Conservation (phyloP, 768 basidiomycete genomes). For the Scleroderma bovista region DNA sequence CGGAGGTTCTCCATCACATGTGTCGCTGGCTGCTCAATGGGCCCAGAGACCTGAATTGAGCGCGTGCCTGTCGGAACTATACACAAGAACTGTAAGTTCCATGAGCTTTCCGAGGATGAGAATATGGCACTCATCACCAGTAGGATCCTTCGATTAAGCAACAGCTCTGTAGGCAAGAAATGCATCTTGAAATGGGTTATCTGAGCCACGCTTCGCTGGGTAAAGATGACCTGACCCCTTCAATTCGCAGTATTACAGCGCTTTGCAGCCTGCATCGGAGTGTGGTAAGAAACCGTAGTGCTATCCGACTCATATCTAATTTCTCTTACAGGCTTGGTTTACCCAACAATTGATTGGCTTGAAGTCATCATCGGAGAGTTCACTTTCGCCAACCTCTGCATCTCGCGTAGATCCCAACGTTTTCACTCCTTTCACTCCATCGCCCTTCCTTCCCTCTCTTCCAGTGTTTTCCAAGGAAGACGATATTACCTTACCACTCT, state of each 20-base stretch:
- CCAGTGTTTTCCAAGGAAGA: slow-evolving; percentile 37
- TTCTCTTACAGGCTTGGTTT: slow-evolving; percentile 70
- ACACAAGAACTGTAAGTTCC: slow-evolving; percentile 45
- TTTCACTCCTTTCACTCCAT: slow-evolving; percentile 36
- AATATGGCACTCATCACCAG: slow-evolving; percentile 1
- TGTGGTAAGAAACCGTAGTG: slow-evolving; percentile 51
- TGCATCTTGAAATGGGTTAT: slow-evolving; percentile 67
- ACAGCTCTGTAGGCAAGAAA: slow-evolving; percentile 71
- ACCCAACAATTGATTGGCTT: slow-evolving; percentile 62
- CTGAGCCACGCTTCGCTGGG: slow-evolving; percentile 49
- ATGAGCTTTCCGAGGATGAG: background rate
- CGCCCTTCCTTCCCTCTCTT: slow-evolving; percentile 42
- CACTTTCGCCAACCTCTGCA: slow-evolving; percentile 41
- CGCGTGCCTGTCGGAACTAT: slow-evolving; percentile 64
- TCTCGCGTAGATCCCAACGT: slow-evolving; percentile 43
- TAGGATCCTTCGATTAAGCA: slow-evolving; percentile 42
- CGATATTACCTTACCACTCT: slow-evolving; percentile 67
- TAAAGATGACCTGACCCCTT: slow-evolving; percentile 63
- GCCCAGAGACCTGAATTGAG: slow-evolving; percentile 80
- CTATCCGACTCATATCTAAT: slow-evolving; percentile 3
- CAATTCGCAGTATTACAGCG: slow-evolving; percentile 65
- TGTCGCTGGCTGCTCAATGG: slow-evolving; percentile 72
- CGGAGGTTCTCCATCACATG: slow-evolving; percentile 36
- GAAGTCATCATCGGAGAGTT: slow-evolving; percentile 50
- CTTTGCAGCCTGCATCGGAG: slow-evolving; percentile 81